Percentiles rank a stretch among this genome's conserved stretches.
Conservation (phyloP, 352 stramenopile species). For the Pythium sp. region DNA sequence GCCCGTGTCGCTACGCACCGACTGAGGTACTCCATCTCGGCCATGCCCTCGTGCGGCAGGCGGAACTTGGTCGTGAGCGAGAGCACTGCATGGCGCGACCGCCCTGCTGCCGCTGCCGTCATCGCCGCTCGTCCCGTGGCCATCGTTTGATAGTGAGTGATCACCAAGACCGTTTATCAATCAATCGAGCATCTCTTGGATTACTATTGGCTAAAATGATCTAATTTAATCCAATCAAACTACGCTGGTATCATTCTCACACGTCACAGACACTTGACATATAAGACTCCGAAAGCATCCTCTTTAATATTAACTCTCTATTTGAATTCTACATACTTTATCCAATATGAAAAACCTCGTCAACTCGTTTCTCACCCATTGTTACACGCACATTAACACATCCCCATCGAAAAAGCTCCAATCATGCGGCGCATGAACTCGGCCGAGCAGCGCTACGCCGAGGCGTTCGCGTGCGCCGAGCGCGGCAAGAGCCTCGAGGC, state of each 20-base stretch:
- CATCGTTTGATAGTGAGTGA: neutral
- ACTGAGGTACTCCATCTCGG: constrained; percentile 70
- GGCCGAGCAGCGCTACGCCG: constrained; percentile 59
- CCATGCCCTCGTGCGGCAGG: constrained; percentile 77
- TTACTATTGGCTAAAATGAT: too few species aligned
- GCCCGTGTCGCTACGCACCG: constrained; percentile 25
- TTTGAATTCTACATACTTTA: neutral
- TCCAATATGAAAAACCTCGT: neutral
- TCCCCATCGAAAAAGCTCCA: neutral
- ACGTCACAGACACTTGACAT: neutral
- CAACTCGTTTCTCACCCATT: neutral
- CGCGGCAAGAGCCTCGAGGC: constrained; percentile 33
- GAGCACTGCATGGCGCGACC: constrained; percentile 43
- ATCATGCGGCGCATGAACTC: constrained; percentile 20
- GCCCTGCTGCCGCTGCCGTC: neutral
- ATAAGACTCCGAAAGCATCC: neutral
- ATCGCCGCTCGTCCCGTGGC: neutral
- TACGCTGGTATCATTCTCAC: neutral
- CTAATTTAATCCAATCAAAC: neutral
- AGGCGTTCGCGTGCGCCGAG: constrained; percentile 57
- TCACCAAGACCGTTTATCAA: too few species aligned
- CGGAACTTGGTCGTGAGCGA: constrained; percentile 80
- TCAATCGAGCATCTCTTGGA: too few species aligned
- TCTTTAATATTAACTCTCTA: neutral
- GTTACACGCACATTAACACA: neutral